Evolutionary conservation across 106 monocot genomes (phyloP), one percentile per base, ranked within the genome.

Genomic region (Xerophyta viscosa): DNA sequence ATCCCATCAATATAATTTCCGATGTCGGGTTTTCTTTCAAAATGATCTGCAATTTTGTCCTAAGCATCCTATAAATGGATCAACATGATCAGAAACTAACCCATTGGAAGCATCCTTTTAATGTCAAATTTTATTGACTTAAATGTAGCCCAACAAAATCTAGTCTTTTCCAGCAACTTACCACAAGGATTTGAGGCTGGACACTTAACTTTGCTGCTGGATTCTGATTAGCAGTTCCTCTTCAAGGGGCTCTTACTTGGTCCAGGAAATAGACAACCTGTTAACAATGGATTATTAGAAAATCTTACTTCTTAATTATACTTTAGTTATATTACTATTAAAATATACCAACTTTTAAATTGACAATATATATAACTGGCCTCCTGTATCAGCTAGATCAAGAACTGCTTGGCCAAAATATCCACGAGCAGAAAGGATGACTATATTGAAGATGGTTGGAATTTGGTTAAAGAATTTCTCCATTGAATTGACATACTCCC

Each of bases 1-100:
- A 88, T 94, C 20, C 93, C 93, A 57, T 94, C 93, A 18, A 81
- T 81, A 52, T 94, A 94, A 49, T 94, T 94, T 45, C 94, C 94
- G 24, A 94, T 88, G 54, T 94, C 94, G 4, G 94, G 94, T 37
- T 84, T 94, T 9, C 78, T 88, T 66, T 85, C 84, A 74, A 94
- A 31, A 39, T 63, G 66, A 26, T 84, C 84, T 1, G 76, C 23
- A 37, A 94, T 71, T 52, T 67, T 78, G 2, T 47, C 75, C 25
- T 70, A 43, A 29, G 94, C 65, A 63, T 94, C 88, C 88, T 94
- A 61, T 24, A 1, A 1, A 31, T 11, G 15, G 0, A 21, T 6
- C 19, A 42, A 94, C 71, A 80, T 89, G 66, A 24, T 20, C 12
- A 57, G 49, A 24, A 29, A 4, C 3, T 23, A 18, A 18, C 18